Base-by-base conservation (phyloP, 2,329 filamentous ascomycete species). In the Colletotrichum cereale region DNA sequence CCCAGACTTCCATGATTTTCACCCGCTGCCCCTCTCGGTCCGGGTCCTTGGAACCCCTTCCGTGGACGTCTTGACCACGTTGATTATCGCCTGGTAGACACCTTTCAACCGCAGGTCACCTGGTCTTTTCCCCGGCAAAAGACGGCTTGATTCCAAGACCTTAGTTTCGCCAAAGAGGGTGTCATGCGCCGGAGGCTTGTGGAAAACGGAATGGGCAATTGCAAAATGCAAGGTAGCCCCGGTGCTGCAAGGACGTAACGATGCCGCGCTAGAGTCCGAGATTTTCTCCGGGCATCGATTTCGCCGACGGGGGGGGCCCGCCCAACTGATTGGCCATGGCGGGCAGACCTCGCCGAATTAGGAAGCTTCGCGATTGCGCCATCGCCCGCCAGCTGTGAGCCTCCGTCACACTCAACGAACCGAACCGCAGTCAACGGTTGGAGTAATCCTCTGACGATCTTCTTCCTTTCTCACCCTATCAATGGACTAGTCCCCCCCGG, bases 331-430 rank as follows among this genome's bases (percentile, higher is more conserved):
- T 72, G 70, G 70, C 55, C 50, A 48, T 55, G 24, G 26, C 60
- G 26, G 40, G 65, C 48, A 66, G 67, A 60, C 70, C 61, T 70
- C 66, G 67, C 70, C 66, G 42, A 72, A 72, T 72, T 72, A 70
- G 70, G 70, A 72, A 72, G 60, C 70, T 70, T 70, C 61, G 70
- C 62, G 66, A 70, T 72, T 69, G 70, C 70, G 70, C 70, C 70
- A 72, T 72, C 70, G 67, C 66, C 66, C 66, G 66, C 66, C 55
- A 24, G 61, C 57, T 61, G 50, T 60, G 60, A 70, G 66, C 66
- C 70, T 50, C 66, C 66, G 66, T 70, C 34, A 58, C 56, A 11
- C 47, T 70, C 31, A 64, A 64, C 56, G 8, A 38, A 26, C 47
- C 47, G 57, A 50, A 24, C 16, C 16, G 47, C 47, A 63, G 29